Base-by-base conservation (phyloP, 768 basidiomycete genomes). In the Kwoniella europaea region DNA sequence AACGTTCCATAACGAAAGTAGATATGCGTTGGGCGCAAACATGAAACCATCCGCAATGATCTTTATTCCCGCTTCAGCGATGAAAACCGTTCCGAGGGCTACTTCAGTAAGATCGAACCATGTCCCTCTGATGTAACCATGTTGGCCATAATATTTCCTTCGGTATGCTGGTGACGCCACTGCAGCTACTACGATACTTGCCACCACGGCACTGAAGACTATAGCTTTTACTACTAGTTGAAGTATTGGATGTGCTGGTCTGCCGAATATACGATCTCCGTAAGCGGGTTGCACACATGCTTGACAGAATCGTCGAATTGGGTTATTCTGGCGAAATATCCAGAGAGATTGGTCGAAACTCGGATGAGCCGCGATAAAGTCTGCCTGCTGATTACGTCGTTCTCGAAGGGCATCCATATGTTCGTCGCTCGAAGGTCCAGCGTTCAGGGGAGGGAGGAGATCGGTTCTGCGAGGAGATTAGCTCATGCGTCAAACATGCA, bases 101-200 rank as follows among this genome's bases (percentile, higher is more conserved):
- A 88, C 85, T 79, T 97, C 94, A 3, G 90, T 88, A 63, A 95
- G 85, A 78, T 92, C 91, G 82, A 94, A 98, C 96, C 96, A 98
- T 3, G 92, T 87, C 3, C 86, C 87, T 6, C 90, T 88, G n/a
- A 86, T 76, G 29, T 84, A 78, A 0, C 92, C 93, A 67, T 92
- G 77, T n/a, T 74, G 71, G 12, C 81, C 74, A 82, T 89, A 92
- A 82, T 89, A 95, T 43, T 88, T 82, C 54, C 89, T 89, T 10
- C 94, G 90, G 82, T 96, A 95, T 7, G 88, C 75, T 2, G 95
- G 94, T 0, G 92, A 93, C 0, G 95, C 93, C 61, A 93, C 86
- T 9, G 88, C 88, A 74, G 94, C 93, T 15, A 93, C 88, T n/a
- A 88, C 86, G 70, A 97, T 90, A 42, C 91, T 92, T 1, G 88